phyloP scores from a whole-genome alignment of 495 filamentous ascomycete species.

The Margaritispora aquatica region DNA sequence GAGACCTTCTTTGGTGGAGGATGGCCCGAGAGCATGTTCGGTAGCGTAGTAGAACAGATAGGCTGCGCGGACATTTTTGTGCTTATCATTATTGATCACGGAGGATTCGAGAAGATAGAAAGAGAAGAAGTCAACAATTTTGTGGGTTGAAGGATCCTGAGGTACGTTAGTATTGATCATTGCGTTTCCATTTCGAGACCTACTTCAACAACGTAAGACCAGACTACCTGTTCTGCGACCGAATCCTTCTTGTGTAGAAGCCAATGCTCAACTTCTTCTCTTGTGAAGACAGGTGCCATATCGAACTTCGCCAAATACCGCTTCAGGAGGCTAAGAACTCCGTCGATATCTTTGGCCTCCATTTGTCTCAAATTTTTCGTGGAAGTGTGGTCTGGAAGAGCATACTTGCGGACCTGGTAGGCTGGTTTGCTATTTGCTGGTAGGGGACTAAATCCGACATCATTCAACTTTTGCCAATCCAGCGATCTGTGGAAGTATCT shows the following conservation, averaged over 20 bases:
- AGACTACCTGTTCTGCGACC: conserved; percentile 73
- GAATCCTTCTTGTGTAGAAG: conserved; percentile 58
- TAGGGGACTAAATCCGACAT: conserved; percentile 83
- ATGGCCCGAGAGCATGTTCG: conserved; percentile 61
- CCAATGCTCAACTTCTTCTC: conserved; percentile 83
- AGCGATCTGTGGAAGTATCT: conserved; percentile 90
- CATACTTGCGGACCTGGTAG: conserved; percentile 73
- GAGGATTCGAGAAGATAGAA: conserved; percentile 94
- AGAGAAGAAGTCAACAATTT: conserved; percentile 93
- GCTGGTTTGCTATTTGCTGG: conserved; percentile 74
- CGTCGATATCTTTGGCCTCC: conserved; percentile 74
- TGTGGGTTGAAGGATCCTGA: conserved; percentile 53
- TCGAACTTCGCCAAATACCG: conserved; percentile 75
- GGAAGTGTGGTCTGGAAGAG: conserved; percentile 62
- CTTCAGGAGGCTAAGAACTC: conserved; percentile 65
- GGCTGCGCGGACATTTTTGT: conserved; percentile 72
- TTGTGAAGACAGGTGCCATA: conserved; percentile 73
- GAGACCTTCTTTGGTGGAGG: conserved; percentile 44
- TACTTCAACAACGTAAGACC: conserved; percentile 86
- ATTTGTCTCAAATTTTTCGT: conserved; percentile 72
- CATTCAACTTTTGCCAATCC: conserved; percentile 92
- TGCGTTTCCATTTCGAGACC: conserved; percentile 1
- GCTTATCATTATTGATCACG: conserved; percentile 72
- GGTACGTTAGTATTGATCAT: neutral
- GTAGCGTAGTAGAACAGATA: conserved; percentile 97